phyloP scores from a whole-genome alignment of 208 protist species.

The Naegleria fowleri region DNA sequence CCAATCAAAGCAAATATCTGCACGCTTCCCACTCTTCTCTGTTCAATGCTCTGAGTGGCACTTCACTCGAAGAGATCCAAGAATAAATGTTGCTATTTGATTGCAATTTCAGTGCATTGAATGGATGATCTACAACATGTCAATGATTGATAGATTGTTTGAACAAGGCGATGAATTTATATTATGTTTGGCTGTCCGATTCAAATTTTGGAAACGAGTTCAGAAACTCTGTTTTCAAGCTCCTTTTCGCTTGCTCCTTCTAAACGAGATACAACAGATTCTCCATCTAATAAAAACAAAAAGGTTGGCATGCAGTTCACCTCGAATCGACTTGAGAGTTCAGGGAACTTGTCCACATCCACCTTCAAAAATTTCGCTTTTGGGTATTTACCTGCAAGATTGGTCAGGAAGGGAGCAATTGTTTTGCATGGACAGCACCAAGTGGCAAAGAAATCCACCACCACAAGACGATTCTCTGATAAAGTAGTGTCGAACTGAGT shows the following conservation, averaged over 20 bases:
- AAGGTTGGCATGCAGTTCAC: slow-evolving; percentile 47
- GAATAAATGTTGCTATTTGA: no score
- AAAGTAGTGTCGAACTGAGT: neutral
- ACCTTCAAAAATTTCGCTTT: slow-evolving; percentile 47
- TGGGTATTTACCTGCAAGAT: slow-evolving; percentile 28
- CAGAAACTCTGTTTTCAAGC: neutral
- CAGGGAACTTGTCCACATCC: slow-evolving; percentile 41
- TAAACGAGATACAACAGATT: slow-evolving; percentile 26
- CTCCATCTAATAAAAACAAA: slow-evolving; percentile 41
- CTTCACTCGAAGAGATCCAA: no score
- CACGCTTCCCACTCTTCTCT: neutral
- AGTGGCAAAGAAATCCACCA: slow-evolving; percentile 45
- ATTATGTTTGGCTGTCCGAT: no score
- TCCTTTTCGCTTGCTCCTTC: slow-evolving; percentile 41
- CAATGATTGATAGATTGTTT: no score
- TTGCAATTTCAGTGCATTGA: no score
- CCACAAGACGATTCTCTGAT: neutral
- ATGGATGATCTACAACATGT: no score
- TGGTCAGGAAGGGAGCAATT: slow-evolving; percentile 38
- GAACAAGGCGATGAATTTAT: no score
- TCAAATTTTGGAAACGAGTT: neutral
- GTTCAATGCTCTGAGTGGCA: no score
- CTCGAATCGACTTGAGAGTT: neutral
- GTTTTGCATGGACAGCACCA: slow-evolving; percentile 45
- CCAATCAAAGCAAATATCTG: neutral